Evolutionary conservation across 768 basidiomycete genomes (phyloP).

Genomic region (Trametes punicea): DNA sequence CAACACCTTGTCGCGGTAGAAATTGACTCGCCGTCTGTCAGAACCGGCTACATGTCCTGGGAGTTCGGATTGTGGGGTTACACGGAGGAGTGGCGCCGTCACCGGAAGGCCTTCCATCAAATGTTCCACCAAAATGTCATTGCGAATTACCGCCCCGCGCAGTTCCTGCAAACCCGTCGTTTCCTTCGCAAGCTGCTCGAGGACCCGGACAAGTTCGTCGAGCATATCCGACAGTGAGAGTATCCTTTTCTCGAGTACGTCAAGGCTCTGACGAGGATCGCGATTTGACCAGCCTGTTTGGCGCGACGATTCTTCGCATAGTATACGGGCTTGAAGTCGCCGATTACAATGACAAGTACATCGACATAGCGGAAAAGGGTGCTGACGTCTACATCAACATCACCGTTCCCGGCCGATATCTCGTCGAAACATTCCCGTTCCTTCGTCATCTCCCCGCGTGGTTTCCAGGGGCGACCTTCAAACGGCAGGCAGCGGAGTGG

Average conservation of each 20-base stretch:
- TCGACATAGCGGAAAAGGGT: slow-evolving; percentile 25
- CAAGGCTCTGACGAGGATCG: neutral
- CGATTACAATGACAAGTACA: slow-evolving; percentile 26
- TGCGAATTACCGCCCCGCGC: slow-evolving; percentile 1
- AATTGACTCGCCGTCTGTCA: neutral
- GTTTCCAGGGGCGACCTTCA: slow-evolving; percentile 20
- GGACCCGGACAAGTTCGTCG: slow-evolving; percentile 6
- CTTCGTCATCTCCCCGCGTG: slow-evolving; percentile 18
- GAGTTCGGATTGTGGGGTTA: slow-evolving; percentile 1
- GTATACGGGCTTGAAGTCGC: slow-evolving; percentile 30
- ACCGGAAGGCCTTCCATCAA: slow-evolving; percentile 15
- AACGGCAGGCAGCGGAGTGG: neutral
- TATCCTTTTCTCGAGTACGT: neutral
- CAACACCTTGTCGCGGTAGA: neutral
- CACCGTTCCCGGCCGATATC: slow-evolving; percentile 24
- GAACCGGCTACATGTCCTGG: neutral
- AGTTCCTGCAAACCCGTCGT: neutral
- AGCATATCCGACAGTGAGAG: slow-evolving; percentile 8
- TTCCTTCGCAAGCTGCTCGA: slow-evolving; percentile 1
- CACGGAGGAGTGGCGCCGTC: slow-evolving; percentile 11
- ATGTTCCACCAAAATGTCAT: slow-evolving; percentile 8
- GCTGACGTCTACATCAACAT: slow-evolving; percentile 27
- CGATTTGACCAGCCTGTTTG: neutral
- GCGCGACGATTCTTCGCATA: slow-evolving; percentile 23
- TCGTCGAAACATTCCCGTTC: slow-evolving; percentile 32